Evolutionary conservation across 495 filamentous ascomycete genomes (phyloP), one percentile per base, ranked within the genome.

Genomic region (Bathelium albidoporum): DNA sequence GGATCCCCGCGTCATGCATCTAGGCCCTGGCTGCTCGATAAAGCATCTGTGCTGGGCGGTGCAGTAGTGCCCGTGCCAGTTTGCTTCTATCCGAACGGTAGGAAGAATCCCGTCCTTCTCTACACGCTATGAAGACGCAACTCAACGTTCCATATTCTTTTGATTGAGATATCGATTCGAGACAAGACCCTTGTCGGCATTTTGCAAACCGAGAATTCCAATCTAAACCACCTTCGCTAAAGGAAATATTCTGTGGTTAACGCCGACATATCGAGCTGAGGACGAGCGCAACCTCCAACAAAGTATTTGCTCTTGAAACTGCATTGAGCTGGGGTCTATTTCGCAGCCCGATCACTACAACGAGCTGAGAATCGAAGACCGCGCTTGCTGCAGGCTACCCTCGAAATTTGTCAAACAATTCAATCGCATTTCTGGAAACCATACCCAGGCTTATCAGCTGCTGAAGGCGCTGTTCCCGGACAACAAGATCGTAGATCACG

Each of bases 11-110:
- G 20, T 55, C 49, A 55, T 55, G 49, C 49, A 55, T 29, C 49
- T 55, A 24, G 49, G 29, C 49, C 49, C 49, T 55, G 49, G 49
- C 22, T n/a, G 49, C 49, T 55, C 49, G 49, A 55, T 55, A 55
- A 55, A 26, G 49, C n/a, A n/a, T 29, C 24, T 49, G 49, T 55
- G 49, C 49, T 55, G 24, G 49, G 49, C 49, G 22, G 49, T 55
- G 49, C 49, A 29, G 49, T 29, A 55, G 49, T 10, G 34, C 14
- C 34, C 34, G 34, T 5, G 14, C 14, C 2, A 16, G 7, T 55
- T 20, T n/a, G n/a, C n/a, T n/a, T 24, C 49, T 29, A n/a, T 49
- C 44, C 9, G 44, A 49, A 22, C 12, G 16, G 16, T 41, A 7
- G 36, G 36, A 41, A 41, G 44, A 3, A 24, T 10, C 29, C 4